Conservation (phyloP, 805 yeast species). For the Sungouiella thailandica region DNA sequence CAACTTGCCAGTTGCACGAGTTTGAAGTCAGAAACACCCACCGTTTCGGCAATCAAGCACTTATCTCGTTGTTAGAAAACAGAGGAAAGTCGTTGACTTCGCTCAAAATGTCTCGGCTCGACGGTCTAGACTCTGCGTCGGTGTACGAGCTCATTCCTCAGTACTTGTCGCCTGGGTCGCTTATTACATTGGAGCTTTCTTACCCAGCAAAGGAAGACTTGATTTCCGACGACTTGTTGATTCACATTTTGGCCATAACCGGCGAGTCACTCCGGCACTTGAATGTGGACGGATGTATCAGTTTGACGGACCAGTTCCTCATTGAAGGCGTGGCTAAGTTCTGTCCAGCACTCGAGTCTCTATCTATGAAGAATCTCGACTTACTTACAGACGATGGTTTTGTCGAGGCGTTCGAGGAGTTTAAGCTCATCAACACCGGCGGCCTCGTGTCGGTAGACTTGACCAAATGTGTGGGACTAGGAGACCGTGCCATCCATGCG, state of each 20-base stretch:
- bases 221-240: constrained; percentile 61
- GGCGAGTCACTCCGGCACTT: constrained; percentile 60
- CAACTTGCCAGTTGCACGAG: constrained; percentile 49
- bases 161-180: constrained; percentile 39
- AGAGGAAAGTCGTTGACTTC: constrained; percentile 50
- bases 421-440: constrained; percentile 42
- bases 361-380: constrained; percentile 58
- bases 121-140: constrained; percentile 57
- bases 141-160: constrained; percentile 64
- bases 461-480: constrained; percentile 60
- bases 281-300: constrained; percentile 67
- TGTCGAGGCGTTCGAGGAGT: constrained; percentile 50
- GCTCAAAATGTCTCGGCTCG: constrained; percentile 63
- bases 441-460: constrained; percentile 60
- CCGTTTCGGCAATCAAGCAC: constrained; percentile 64
- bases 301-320: constrained; percentile 60
- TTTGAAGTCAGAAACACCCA: constrained; percentile 79
- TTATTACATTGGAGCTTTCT: constrained; percentile 60
- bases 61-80: constrained; percentile 56
- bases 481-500: constrained; percentile 57
- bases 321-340: constrained; percentile 55
- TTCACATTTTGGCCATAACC: constrained; percentile 52
- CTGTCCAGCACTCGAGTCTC: constrained; percentile 48
- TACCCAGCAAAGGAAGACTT: constrained; percentile 64
- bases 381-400: constrained; percentile 69